Percentiles rank a stretch among this genome's conserved stretches.
Evolutionary conservation across 805 yeast species (phyloP).

Genomic region (Pachysolen tannophilus): DNA sequence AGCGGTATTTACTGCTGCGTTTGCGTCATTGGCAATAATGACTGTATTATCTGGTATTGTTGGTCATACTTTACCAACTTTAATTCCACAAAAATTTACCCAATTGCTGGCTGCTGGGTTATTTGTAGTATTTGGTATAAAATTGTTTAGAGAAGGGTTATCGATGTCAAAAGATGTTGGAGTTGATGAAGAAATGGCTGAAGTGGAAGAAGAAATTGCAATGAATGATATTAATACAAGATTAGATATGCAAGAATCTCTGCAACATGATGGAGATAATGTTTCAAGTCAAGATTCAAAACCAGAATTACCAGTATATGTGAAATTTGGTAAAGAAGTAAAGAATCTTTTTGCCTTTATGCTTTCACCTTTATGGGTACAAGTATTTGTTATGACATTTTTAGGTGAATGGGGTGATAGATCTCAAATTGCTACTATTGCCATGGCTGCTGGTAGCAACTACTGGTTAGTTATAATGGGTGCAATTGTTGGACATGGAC

Average conservation of each 20-base stretch:
- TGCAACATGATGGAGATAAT: constrained; percentile 17
- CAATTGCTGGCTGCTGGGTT: constrained; percentile 74
- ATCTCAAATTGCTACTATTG: constrained; percentile 95
- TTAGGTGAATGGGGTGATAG: constrained; percentile 99
- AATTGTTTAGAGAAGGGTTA: constrained; percentile 72
- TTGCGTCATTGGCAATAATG: constrained; percentile 80
- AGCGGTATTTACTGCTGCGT: constrained; percentile 85
- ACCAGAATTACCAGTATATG: neutral
- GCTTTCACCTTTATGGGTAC: constrained; percentile 86
- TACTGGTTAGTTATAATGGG: constrained; percentile 87
- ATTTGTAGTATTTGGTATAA: constrained; percentile 77
- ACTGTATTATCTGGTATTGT: constrained; percentile 83
- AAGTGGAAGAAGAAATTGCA: constrained; percentile 90
- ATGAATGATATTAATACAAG: constrained; percentile 45
- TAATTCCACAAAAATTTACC: constrained; percentile 74
- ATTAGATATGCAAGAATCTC: constrained; percentile 54
- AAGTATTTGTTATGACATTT: constrained; percentile 92
- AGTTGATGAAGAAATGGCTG: constrained; percentile 92
- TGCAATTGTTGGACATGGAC: constrained; percentile 80
- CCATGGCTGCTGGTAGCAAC: constrained; percentile 95
- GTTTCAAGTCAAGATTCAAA: constrained; percentile 1
- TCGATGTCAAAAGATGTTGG: constrained; percentile 77
- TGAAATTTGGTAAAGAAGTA: constrained; percentile 25
- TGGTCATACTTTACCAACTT: constrained; percentile 84
- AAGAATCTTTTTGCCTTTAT: constrained; percentile 51